Percentiles rank a stretch among this genome's conserved stretches.
Evolutionary conservation across 768 basidiomycete species (phyloP).

Genomic region (Xerocomus potaroensis): DNA sequence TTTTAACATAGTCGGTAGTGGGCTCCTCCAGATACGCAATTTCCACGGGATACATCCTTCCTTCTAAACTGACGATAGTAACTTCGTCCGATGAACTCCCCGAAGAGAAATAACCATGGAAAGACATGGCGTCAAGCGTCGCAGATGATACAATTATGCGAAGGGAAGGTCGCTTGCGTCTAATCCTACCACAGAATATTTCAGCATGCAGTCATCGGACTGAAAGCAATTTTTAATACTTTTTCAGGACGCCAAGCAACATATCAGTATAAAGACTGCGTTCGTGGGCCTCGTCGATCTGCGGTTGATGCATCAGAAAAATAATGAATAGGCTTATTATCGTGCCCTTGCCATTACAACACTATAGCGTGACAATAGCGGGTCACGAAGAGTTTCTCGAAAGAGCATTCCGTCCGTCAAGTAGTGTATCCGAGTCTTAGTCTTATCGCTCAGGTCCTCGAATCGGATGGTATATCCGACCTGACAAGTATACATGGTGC

Average conservation of each 20-base stretch:
- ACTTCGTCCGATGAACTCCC: constrained; percentile 63
- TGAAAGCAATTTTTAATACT: constrained; percentile 44
- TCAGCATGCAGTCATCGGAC: constrained; percentile 1
- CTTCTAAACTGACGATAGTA: constrained; percentile 85
- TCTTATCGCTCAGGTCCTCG: constrained; percentile 85
- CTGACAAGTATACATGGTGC: constrained; percentile 37
- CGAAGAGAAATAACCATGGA: constrained; percentile 83
- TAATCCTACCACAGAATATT: constrained; percentile 54
- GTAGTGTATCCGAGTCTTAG: constrained; percentile 86
- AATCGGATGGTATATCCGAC: constrained; percentile 98
- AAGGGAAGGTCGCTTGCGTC: constrained; percentile 84
- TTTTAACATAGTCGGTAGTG: constrained; percentile 71
- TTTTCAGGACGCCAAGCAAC: constrained; percentile 87
- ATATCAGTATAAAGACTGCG: constrained; percentile 95
- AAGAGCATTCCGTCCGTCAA: constrained; percentile 99
- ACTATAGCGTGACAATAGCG: constrained; percentile 86
- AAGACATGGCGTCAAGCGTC: constrained; percentile 88
- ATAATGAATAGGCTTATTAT: background rate
- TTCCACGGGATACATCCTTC: constrained; percentile 93
- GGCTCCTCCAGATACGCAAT: constrained; percentile 83
- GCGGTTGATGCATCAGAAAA: constrained; percentile 1
- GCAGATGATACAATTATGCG: constrained; percentile 94
- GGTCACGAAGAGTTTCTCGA: constrained; percentile 88
- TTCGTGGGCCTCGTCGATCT: constrained; percentile 99
- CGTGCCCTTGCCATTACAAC: constrained; percentile 78